phyloP scores from a whole-genome alignment of 1,284 basidiomycete species.

The Austroboletus novae-zelandiae region DNA sequence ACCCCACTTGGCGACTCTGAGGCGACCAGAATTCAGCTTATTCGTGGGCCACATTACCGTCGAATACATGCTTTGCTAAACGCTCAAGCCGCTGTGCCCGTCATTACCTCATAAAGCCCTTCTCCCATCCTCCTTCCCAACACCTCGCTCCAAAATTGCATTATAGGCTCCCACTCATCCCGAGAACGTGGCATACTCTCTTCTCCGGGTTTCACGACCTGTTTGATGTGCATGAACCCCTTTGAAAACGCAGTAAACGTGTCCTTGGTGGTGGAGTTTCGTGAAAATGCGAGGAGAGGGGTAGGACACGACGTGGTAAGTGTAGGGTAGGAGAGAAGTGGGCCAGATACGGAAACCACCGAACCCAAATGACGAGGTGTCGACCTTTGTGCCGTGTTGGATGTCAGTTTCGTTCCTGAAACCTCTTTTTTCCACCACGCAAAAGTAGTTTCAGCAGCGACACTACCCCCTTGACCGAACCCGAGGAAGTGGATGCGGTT shows the following conservation, averaged over 20 bases:
- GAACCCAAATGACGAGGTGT: conserved; percentile 51
- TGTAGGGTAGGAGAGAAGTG: conserved; percentile 75
- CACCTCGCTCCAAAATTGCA: conserved; percentile 82
- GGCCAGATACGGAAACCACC: conserved; percentile 66
- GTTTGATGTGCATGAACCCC: conserved; percentile 51
- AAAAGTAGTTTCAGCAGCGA: conserved; percentile 69
- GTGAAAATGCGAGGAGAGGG: conserved; percentile 62
- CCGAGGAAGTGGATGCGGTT: conserved; percentile 82
- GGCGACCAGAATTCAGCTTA: no score
- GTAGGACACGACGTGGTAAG: conserved; percentile 51
- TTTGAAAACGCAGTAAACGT: conserved; percentile 53
- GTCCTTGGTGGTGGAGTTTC: conserved; percentile 44
- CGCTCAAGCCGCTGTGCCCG: conserved; percentile 19
- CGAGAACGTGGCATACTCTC: conserved; percentile 71
- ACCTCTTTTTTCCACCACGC: conserved; percentile 34
- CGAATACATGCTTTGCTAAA: no score
- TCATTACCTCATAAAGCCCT: conserved; percentile 77
- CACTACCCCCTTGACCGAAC: conserved; percentile 85
- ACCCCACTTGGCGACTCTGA: no score
- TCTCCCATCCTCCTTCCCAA: conserved; percentile 59
- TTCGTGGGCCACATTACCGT: no score
- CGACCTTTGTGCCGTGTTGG: neutral
- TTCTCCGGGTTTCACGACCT: conserved; percentile 34
- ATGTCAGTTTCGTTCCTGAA: conserved; percentile 3
- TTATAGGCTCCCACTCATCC: conserved; percentile 79